Conservation (phyloP, 345 rosid species). For the Draba incana region DNA sequence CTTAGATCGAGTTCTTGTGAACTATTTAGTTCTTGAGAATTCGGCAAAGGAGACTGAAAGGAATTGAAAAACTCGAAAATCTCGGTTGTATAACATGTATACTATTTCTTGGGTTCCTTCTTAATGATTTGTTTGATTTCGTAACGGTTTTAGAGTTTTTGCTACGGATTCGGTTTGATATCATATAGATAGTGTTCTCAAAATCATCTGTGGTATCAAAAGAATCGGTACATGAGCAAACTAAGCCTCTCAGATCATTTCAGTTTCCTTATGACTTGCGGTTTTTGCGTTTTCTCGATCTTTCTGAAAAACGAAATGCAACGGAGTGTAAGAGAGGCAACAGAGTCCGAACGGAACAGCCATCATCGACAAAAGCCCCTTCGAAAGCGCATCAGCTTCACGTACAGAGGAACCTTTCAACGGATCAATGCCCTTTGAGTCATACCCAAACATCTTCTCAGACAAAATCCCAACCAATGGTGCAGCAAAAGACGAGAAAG, state of each 20-base stretch:
- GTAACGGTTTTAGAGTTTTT: too few species aligned
- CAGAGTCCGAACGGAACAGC: slow-evolving; percentile 85
- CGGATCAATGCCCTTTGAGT: slow-evolving; percentile 68
- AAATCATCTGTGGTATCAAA: slow-evolving; percentile 23
- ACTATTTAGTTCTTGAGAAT: slow-evolving; percentile 28
- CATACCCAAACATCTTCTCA: slow-evolving; percentile 80
- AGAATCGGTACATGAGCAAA: slow-evolving; percentile 19
- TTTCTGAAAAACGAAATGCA: slow-evolving; percentile 61
- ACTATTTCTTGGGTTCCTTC: slow-evolving; percentile 19
- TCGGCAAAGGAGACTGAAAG: slow-evolving; percentile 22
- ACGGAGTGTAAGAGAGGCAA: slow-evolving; percentile 80
- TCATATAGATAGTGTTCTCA: background rate
- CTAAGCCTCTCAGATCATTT: slow-evolving; percentile 46
- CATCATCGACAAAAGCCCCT: slow-evolving; percentile 94
- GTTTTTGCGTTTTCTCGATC: slow-evolving; percentile 71
- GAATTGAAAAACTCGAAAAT: slow-evolving; percentile 26
- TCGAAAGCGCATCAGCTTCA: slow-evolving; percentile 77
- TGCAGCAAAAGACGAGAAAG: slow-evolving; percentile 93
- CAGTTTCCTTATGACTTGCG: slow-evolving; percentile 55
- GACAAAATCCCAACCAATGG: slow-evolving; percentile 95
- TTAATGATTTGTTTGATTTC: background rate
- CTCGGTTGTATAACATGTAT: slow-evolving; percentile 33
- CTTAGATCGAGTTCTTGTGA: slow-evolving; percentile 14
- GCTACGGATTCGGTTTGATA: too few species aligned
- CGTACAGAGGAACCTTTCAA: slow-evolving; percentile 56